These are phyloP conservation scores for Euphorbia schlechtendalii DNA, from an alignment of 441 rosid species.

Conservation along the genomic window DNA sequence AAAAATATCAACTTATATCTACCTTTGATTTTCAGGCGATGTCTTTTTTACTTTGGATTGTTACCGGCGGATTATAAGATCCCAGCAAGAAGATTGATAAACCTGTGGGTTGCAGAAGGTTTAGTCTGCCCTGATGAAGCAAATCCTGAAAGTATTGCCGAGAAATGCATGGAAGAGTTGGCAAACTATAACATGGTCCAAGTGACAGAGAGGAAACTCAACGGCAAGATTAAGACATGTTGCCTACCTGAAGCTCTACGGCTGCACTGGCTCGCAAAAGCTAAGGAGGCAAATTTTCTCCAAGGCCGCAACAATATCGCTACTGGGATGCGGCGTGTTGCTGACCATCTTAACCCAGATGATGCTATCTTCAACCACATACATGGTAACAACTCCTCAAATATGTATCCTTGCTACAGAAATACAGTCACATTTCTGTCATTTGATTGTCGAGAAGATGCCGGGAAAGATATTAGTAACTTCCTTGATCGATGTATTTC, in stretches of 20 bases:
- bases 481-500: slow-evolving; percentile 10
- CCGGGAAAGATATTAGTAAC: slow-evolving; percentile 8
- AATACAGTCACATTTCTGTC: slow-evolving; percentile 1
- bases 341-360: not conserved
- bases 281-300: slow-evolving; percentile 1
- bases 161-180: not conserved
- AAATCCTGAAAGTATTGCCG: not conserved
- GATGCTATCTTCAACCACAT: not conserved
- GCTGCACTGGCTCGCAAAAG: not conserved
- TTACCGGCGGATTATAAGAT: not conserved
- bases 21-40: not conserved
- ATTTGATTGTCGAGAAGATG: slow-evolving; percentile 2
- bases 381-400: not conserved
- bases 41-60: slow-evolving; percentile 6
- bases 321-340: not conserved
- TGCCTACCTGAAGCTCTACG: not conserved
- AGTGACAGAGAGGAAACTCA: not conserved
- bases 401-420: not conserved
- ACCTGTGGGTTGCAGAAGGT: slow-evolving; percentile 3
- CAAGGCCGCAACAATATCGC: not conserved
- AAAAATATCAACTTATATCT: not conserved
- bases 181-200: not conserved
- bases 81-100: slow-evolving; percentile 3
- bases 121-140: not conserved
- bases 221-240: slow-evolving; percentile 1